Evolutionary conservation across 352 stramenopile species (phyloP).

Genomic region (Globisporangium splendens): DNA sequence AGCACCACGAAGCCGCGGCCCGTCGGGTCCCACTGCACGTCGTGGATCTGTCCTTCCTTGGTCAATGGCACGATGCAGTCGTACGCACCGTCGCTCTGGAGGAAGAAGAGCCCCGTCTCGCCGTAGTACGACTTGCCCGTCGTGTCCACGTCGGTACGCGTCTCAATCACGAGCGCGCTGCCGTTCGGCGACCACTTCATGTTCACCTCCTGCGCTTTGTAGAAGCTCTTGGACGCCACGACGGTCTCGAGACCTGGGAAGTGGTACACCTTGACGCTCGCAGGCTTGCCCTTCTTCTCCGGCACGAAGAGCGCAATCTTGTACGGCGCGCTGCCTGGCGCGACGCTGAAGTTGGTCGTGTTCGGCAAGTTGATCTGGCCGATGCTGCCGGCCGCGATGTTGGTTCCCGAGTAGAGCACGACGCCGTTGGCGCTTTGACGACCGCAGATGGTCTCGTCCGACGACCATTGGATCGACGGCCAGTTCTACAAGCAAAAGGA

Average conservation of each 20-base stretch:
- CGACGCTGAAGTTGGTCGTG: conserved; percentile 82
- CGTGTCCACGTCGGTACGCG: conserved; percentile 90
- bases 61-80: conserved; percentile 88
- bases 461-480: conserved; percentile 89
- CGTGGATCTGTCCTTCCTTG: conserved; percentile 91
- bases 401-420: conserved; percentile 71
- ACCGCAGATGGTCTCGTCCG: conserved; percentile 83
- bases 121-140: conserved; percentile 97
- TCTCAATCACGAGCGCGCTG: conserved; percentile 86
- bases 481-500: conserved; percentile 51
- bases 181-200: conserved; percentile 90
- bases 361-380: conserved; percentile 77
- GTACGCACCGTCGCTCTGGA: conserved; percentile 90
- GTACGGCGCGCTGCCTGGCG: conserved; percentile 70
- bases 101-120: conserved; percentile 94
- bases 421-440: conserved; percentile 76
- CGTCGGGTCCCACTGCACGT: conserved; percentile 93
- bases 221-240: conserved; percentile 86
- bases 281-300: conserved; percentile 88
- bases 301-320: conserved; percentile 85
- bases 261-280: conserved; percentile 81
- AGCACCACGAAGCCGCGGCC: conserved; percentile 93
- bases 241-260: conserved; percentile 65
- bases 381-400: conserved; percentile 50
- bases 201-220: conserved; percentile 88